Evolutionary conservation across 306 rosid species (phyloP).

Genomic region (Citrullus colocynthis): DNA sequence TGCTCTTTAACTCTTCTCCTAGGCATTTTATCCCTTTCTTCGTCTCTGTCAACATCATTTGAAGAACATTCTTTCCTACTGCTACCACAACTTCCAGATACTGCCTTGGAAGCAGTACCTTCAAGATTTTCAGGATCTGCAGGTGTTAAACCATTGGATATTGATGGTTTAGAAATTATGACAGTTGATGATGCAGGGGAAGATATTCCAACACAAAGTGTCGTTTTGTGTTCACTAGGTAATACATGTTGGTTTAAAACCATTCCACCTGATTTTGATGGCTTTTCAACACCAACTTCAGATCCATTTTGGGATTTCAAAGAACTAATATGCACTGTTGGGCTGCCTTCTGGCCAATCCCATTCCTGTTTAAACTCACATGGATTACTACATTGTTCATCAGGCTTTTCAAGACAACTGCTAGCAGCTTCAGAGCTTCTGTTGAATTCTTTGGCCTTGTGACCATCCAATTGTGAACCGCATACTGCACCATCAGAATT

Average conservation of each 20-base stretch:
- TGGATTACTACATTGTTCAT: constrained; percentile 29
- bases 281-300: constrained; percentile 39
- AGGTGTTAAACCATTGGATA: constrained; percentile 25
- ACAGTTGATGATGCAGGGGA: constrained; percentile 30
- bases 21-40: constrained; percentile 27
- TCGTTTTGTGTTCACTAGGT: constrained; percentile 31
- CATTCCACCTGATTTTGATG: constrained; percentile 33
- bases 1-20: constrained; percentile 57
- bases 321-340: constrained; percentile 25
- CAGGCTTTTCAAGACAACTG: constrained; percentile 31
- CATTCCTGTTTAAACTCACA: constrained; percentile 34
- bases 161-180: constrained; percentile 32
- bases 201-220: constrained; percentile 33
- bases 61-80: constrained; percentile 39
- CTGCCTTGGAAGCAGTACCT: constrained; percentile 22
- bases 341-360: constrained; percentile 38
- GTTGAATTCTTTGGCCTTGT: constrained; percentile 27
- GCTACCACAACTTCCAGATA: constrained; percentile 31
- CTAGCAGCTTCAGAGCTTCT: constrained; percentile 29
- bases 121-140: constrained; percentile 35
- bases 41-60: constrained; percentile 38
- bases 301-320: constrained; percentile 37
- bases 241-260: constrained; percentile 15
- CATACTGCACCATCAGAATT: constrained; percentile 24
- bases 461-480: constrained; percentile 31